Evolutionary conservation across 768 basidiomycete genomes (phyloP).

Genomic region (Piloderma croceum): DNA sequence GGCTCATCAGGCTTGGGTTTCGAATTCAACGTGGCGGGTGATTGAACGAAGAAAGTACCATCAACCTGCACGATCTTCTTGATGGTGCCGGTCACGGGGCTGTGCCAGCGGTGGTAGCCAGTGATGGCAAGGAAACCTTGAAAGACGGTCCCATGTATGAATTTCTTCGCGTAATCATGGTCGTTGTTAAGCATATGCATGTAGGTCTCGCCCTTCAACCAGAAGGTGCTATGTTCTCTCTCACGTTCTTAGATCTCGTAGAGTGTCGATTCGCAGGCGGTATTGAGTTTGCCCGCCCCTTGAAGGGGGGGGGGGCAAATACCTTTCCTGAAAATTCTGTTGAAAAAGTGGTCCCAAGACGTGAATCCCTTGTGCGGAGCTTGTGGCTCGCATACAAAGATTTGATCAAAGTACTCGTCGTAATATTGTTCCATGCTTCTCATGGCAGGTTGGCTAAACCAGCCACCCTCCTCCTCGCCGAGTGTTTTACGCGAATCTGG

Average conservation of each 20-base stretch:
- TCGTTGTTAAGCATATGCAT: conserved; percentile 43
- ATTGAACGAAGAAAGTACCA: conserved; percentile 45
- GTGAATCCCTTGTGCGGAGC: conserved; percentile 38
- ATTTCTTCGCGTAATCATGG: conserved; percentile 34
- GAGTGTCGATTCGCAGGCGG: conserved; percentile 49
- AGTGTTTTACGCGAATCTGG: conserved; percentile 40
- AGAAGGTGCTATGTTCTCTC: conserved; percentile 42
- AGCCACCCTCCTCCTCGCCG: conserved; percentile 32
- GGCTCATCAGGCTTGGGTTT: no score
- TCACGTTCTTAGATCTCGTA: conserved; percentile 37
- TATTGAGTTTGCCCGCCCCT: conserved; percentile 34
- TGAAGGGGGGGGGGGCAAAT: conserved; percentile 34
- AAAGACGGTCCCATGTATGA: conserved; percentile 46
- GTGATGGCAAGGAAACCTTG: conserved; percentile 53
- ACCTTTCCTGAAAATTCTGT: conserved; percentile 31
- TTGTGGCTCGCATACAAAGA: conserved; percentile 37
- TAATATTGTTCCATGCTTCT: no score
- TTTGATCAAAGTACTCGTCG: conserved; percentile 34
- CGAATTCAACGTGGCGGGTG: conserved; percentile 19
- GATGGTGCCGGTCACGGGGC: conserved; percentile 46
- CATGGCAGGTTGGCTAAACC: conserved; percentile 39
- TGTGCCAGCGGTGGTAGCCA: conserved; percentile 61
- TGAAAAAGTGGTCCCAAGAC: conserved; percentile 57
- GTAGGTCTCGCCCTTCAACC: conserved; percentile 59
- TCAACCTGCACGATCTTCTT: conserved; percentile 38